A percentile compares a stretch with the other conserved stretches of the same genome.
These are phyloP conservation scores for Persicaria maculosa DNA, from an alignment of 148 eudicot genomes.

Conservation along the genomic window DNA sequence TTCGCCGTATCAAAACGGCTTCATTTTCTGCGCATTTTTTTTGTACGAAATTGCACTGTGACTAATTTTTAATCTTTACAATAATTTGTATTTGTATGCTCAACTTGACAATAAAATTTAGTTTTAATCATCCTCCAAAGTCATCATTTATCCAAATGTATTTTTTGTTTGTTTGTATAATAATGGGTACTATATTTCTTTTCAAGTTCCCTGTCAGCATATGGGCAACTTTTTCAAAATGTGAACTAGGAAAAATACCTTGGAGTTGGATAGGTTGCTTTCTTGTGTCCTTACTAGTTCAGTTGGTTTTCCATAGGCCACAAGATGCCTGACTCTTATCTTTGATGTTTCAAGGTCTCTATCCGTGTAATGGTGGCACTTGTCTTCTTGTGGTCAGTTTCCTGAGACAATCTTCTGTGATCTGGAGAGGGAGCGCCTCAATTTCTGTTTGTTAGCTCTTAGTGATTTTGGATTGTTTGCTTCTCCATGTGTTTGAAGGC, in stretches of 20 bases:
- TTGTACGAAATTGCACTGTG: not conserved
- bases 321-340: conserved; percentile 4
- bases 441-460: not conserved
- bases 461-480: not conserved
- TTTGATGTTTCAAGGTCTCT: not conserved
- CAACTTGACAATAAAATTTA: not conserved
- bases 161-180: not conserved
- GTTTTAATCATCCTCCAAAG: not conserved
- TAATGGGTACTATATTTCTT: not conserved
- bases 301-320: conserved; percentile 10
- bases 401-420: not conserved
- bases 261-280: not conserved
- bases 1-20: not conserved
- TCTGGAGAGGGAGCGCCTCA: not conserved
- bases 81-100: not conserved
- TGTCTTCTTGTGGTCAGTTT: conserved; percentile 7
- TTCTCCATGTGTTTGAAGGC: not conserved
- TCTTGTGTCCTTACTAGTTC: not conserved
- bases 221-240: not conserved
- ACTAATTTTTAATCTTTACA: not conserved
- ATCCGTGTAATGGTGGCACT: not conserved
- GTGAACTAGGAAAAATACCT: not conserved
- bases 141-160: not conserved
- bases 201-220: not conserved
- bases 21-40: not conserved